Percentiles rank a stretch among this genome's conserved stretches.
Evolutionary conservation across 768 basidiomycete species (phyloP).

Genomic region (Naganishia vishniacii): DNA sequence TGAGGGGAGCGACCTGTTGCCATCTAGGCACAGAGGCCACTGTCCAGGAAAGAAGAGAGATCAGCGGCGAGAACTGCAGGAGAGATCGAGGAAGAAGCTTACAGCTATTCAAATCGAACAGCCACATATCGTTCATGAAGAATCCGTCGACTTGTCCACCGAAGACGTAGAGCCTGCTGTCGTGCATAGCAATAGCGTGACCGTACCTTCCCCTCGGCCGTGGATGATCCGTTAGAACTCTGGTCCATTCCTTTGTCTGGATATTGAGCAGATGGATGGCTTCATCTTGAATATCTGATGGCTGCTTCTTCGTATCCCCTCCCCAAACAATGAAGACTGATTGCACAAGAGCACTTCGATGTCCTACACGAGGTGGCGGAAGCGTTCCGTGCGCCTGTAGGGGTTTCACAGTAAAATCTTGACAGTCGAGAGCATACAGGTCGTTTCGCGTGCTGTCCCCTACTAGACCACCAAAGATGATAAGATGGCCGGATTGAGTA

Average conservation of each 20-base stretch:
- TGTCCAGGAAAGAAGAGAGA: slow-evolving; percentile 46
- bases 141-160: slow-evolving; percentile 93
- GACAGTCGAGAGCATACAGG: slow-evolving; percentile 79
- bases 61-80: not conserved
- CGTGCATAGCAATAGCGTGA: slow-evolving; percentile 87
- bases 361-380: slow-evolving; percentile 87
- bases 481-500: slow-evolving; percentile 66
- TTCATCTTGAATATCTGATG: slow-evolving; percentile 78
- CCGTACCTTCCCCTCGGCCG: slow-evolving; percentile 87
- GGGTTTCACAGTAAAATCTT: slow-evolving; percentile 70
- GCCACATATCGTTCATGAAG: slow-evolving; percentile 92
- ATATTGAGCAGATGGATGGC: slow-evolving; percentile 88
- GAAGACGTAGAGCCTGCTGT: slow-evolving; percentile 86
- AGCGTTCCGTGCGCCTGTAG: slow-evolving; percentile 83
- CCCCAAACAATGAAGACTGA: slow-evolving; percentile 97
- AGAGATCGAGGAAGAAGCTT: slow-evolving; percentile 47
- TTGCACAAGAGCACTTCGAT: slow-evolving; percentile 90
- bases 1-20: slow-evolving; percentile 63
- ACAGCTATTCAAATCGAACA: slow-evolving; percentile 92
- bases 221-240: slow-evolving; percentile 68
- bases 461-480: slow-evolving; percentile 94
- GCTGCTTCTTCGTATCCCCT: slow-evolving; percentile 79
- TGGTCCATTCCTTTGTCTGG: slow-evolving; percentile 90
- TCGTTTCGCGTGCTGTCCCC: slow-evolving; percentile 84
- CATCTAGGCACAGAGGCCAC: slow-evolving; percentile 76